A percentile compares a stretch with the other conserved stretches of the same genome.
phyloP scores from a whole-genome alignment of 306 rosid genomes.

The Sesbania bispinosa region DNA sequence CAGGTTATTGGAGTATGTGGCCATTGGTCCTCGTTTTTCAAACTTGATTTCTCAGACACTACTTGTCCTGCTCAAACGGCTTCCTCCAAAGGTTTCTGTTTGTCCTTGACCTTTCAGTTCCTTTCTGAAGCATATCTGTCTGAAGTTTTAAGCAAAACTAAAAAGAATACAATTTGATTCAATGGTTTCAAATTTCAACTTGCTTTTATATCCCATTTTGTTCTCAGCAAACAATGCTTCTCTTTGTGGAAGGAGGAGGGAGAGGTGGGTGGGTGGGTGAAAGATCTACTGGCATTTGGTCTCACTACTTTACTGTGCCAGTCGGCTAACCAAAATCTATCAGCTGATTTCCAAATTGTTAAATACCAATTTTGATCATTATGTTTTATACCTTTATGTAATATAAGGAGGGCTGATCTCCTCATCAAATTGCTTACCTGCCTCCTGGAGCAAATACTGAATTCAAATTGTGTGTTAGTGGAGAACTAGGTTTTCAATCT shows the following conservation, averaged over 20 bases:
- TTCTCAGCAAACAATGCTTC: background rate
- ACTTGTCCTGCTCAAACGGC: conserved; percentile 78
- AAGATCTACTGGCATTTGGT: conserved; percentile 2
- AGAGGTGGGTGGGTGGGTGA: background rate
- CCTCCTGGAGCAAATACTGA: background rate
- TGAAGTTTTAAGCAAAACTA: background rate
- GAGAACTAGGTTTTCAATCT: conserved; percentile 1
- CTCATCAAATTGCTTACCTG: background rate
- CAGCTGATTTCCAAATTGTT: background rate
- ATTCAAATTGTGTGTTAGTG: conserved; percentile 10
- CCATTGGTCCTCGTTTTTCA: conserved; percentile 97
- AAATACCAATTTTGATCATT: background rate
- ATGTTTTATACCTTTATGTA: background rate
- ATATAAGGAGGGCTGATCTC: background rate
- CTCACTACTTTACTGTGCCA: background rate
- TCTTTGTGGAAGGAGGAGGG: background rate
- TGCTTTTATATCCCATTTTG: background rate
- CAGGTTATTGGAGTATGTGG: conserved; percentile 85
- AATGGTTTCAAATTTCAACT: background rate
- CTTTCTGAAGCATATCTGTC: conserved; percentile 17
- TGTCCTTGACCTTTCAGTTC: conserved; percentile 15
- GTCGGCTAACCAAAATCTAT: background rate
- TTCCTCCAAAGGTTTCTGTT: conserved; percentile 86
- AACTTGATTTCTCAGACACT: conserved; percentile 84
- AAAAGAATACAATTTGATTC: background rate